These are phyloP conservation scores for Clavulina sp. DNA, from an alignment of 768 basidiomycete genomes.

Conservation along the genomic window DNA sequence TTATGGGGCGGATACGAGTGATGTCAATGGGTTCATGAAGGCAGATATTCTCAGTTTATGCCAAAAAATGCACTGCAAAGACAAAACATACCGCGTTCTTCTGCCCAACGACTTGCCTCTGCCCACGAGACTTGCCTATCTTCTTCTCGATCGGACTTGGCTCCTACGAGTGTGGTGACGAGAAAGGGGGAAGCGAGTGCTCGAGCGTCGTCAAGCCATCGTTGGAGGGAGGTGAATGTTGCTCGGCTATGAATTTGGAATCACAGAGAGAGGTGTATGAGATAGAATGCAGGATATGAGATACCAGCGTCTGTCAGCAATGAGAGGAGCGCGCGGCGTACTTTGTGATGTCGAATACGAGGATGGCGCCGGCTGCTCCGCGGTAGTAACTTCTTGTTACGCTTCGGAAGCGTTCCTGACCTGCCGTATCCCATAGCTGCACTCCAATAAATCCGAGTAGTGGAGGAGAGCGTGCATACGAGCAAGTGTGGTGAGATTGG, in stretches of 20 bases:
- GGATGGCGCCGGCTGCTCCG: conserved; percentile 78
- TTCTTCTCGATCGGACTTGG: conserved; percentile 89
- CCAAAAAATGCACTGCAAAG: not conserved
- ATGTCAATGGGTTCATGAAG: too few species aligned
- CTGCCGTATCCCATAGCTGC: conserved; percentile 96
- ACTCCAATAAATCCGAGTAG: too few species aligned
- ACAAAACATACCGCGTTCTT: conserved; percentile 61
- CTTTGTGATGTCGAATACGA: conserved; percentile 91
- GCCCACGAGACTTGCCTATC: conserved; percentile 90
- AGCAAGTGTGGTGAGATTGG: not conserved
- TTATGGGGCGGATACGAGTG: too few species aligned
- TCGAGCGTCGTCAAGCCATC: conserved; percentile 87
- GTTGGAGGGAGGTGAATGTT: conserved; percentile 65
- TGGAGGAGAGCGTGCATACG: not conserved
- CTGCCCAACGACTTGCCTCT: conserved; percentile 90
- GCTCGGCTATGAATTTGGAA: conserved; percentile 51
- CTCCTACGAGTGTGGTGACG: conserved; percentile 81
- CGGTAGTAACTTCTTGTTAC: conserved; percentile 94
- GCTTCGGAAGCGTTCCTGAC: conserved; percentile 90
- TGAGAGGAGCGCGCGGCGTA: conserved; percentile 18
- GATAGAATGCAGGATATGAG: not conserved
- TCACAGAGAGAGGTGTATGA: conserved; percentile 12
- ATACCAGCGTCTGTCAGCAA: not conserved
- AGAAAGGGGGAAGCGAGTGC: conserved; percentile 85
- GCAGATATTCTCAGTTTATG: too few species aligned